Percentiles rank a stretch among this genome's conserved stretches.
These are phyloP conservation scores for Rhodotorula sp. DNA, from an alignment of 1,284 basidiomycete species.

Conservation along the genomic window DNA sequence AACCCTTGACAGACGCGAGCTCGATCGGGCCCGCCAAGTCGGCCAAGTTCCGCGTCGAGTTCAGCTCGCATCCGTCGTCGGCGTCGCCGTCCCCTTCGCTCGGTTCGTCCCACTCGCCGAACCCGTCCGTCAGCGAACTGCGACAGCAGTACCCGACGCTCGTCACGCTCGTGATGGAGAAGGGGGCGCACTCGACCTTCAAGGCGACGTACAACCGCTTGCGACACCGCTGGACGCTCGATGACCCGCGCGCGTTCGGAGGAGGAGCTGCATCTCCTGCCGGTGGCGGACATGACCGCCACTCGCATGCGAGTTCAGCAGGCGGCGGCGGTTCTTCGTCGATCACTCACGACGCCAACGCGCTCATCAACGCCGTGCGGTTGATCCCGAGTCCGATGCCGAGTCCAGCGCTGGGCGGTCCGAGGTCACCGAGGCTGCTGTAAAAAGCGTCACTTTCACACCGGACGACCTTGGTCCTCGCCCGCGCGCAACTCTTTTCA, in stretches of 20 bases:
- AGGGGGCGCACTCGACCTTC: slow-evolving; percentile 80
- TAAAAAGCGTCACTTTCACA: neutral
- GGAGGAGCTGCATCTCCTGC: neutral
- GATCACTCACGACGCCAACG: neutral
- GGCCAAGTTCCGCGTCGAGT: slow-evolving; percentile 71
- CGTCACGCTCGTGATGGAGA: slow-evolving; percentile 77
- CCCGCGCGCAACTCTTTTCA: neutral
- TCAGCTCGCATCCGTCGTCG: slow-evolving; percentile 58
- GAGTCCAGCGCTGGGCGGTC: slow-evolving; percentile 15
- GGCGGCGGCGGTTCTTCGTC: neutral
- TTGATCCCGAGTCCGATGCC: slow-evolving; percentile 41
- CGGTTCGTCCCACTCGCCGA: slow-evolving; percentile 25
- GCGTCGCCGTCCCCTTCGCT: slow-evolving; percentile 16
- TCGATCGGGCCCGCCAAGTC: slow-evolving; percentile 55
- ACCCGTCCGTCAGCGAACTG: slow-evolving; percentile 10
- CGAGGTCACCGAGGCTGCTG: slow-evolving; percentile 27
- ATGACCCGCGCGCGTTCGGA: slow-evolving; percentile 16
- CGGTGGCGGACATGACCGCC: neutral
- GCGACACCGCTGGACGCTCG: slow-evolving; percentile 65
- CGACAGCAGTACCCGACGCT: slow-evolving; percentile 53
- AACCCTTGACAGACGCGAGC: slow-evolving; percentile 4
- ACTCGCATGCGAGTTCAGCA: no score
- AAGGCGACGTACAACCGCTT: slow-evolving; percentile 68
- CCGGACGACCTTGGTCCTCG: no score
- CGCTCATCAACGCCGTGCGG: slow-evolving; percentile 17